phyloP scores from a whole-genome alignment of 345 rosid genomes.

The Citrus maxima region DNA sequence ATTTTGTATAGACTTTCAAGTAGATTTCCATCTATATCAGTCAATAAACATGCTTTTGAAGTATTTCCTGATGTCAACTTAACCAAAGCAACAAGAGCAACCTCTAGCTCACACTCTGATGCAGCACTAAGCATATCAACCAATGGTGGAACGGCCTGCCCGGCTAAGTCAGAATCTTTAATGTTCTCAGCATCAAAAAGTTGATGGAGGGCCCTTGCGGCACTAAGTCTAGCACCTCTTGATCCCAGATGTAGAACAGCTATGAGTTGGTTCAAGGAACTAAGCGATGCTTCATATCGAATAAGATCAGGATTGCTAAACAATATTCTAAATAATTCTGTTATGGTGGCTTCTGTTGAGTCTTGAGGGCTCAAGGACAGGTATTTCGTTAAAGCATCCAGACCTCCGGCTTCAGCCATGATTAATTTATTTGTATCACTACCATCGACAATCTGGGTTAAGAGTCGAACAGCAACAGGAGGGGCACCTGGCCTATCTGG shows the following conservation, averaged over 20 bases:
- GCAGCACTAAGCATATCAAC: conserved; percentile 74
- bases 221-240: conserved; percentile 72
- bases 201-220: conserved; percentile 76
- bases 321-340: conserved; percentile 67
- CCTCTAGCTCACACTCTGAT: conserved; percentile 75
- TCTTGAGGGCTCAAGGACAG: conserved; percentile 82
- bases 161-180: conserved; percentile 62
- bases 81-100: conserved; percentile 68
- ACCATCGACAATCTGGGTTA: conserved; percentile 63
- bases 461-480: conserved; percentile 63
- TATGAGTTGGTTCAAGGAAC: conserved; percentile 78
- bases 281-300: conserved; percentile 59
- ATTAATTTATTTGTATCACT: conserved; percentile 71
- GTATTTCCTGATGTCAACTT: conserved; percentile 60
- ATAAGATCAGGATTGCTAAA: conserved; percentile 70
- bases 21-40: conserved; percentile 61
- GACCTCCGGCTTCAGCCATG: conserved; percentile 90
- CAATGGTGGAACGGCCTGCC: conserved; percentile 83
- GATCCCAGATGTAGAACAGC: conserved; percentile 84
- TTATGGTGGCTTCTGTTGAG: conserved; percentile 67
- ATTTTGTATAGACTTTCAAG: conserved; percentile 59
- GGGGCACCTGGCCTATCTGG: conserved; percentile 92
- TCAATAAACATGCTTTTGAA: conserved; percentile 41
- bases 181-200: conserved; percentile 70
- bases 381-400: conserved; percentile 79